A percentile compares a stretch with the other conserved stretches of the same genome.
Conservation (phyloP, 2,329 filamentous ascomycete species). For the Scytalidium lignicola region DNA sequence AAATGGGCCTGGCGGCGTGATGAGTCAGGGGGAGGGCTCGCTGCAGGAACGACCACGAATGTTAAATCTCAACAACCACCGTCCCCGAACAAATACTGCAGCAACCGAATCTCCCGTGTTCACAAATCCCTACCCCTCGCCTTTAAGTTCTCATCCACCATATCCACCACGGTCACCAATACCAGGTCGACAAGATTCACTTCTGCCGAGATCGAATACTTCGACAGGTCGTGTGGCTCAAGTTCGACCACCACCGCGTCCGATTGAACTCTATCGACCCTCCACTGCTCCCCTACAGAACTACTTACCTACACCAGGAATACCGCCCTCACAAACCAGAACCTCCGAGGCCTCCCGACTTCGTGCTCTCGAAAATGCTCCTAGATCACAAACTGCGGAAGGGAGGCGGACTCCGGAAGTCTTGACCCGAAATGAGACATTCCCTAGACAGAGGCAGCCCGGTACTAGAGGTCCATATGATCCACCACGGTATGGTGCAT, state of each 20-base stretch:
- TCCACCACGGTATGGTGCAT: constrained; percentile 13
- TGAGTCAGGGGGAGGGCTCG: background rate
- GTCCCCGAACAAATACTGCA: background rate
- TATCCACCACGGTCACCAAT: background rate
- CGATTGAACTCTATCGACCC: constrained; percentile 16
- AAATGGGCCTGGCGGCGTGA: background rate
- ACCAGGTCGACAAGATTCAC: background rate
- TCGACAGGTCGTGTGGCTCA: background rate
- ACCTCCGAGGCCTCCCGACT: constrained; percentile 28
- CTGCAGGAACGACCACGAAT: background rate
- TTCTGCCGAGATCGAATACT: background rate
- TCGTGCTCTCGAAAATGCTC: constrained; percentile 26
- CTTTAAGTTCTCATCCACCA: background rate
- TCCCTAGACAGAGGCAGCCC: constrained; percentile 23
- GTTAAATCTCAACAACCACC: background rate
- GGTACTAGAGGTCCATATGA: constrained; percentile 22
- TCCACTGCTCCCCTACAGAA: constrained; percentile 12
- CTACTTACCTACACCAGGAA: constrained; percentile 11
- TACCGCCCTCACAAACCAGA: constrained; percentile 15
- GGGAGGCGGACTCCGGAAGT: constrained; percentile 19
- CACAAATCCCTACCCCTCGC: background rate
- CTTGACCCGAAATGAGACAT: constrained; percentile 17
- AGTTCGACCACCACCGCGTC: background rate
- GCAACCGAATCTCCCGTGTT: too few species aligned
- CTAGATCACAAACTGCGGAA: constrained; percentile 20